Evolutionary conservation across 345 rosid genomes (phyloP), one percentile per base, ranked within the genome.

Genomic region (Jatropha curcas): DNA sequence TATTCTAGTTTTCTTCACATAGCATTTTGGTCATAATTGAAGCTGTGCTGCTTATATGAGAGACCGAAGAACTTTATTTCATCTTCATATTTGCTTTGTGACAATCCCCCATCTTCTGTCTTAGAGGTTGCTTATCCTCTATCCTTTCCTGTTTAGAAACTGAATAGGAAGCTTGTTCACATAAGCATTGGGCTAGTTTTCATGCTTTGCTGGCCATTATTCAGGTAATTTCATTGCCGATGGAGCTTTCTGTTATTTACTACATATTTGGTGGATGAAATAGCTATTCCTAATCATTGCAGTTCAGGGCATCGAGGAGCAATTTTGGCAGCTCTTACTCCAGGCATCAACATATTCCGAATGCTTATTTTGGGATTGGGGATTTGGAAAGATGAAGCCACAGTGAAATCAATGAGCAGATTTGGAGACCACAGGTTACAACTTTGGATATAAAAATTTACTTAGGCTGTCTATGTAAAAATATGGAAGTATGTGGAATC

Each of bases 371-470:
- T 95, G 67, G 99, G 99, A 30, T 78, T 76, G 67, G 97, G 98
- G 67, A 74, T 91, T 45, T 81, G 79, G 89, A 89, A 92, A 70
- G 92, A 92, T 76, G 92, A 91, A 84, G 96, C 90, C 71, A 89
- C 84, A 0, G 93, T 92, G 75, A 89, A 91, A 89, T 91, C 99
- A 65, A 95, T 92, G 97, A 89, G 98, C 84, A 87, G 99, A 88
- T 83, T 81, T 48, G 98, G 99, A 71, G 89, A 95, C 73, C 82
- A 73, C 86, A 91, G 99, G 99, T 92, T 74, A 52, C 57, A 56
- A 59, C 35, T 53, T 67, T 10, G 13, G 41, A 60, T 60, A 46
- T 50, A 52, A 56, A n/a, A 31, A 27, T 55, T 67, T 22, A 63
- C 69, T 60, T 33, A 41, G 4, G 24, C 13, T 31, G 7, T 27